These are phyloP conservation scores for Ilex asprella DNA, from an alignment of 257 asterid genomes.

Conservation along the genomic window DNA sequence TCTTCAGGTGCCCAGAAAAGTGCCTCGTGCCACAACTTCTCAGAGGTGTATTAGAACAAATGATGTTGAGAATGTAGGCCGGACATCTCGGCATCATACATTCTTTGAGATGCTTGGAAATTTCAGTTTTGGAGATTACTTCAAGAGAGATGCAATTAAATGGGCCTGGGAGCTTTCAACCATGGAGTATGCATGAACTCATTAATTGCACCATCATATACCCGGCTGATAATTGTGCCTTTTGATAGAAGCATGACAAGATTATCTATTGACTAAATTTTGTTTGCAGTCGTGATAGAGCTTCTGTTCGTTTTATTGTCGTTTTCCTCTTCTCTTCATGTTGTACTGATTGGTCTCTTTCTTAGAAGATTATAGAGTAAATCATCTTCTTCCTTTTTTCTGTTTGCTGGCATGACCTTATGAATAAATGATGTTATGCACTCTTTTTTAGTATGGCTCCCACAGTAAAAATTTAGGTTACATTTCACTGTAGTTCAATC, in stretches of 20 bases:
- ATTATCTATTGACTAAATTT: not conserved
- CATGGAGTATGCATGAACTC: conserved; percentile 44
- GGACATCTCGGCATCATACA: conserved; percentile 90
- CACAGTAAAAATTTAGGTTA: no score
- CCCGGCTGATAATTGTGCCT: conserved; percentile 2
- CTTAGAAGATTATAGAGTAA: no score
- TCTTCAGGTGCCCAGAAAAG: conserved; percentile 77
- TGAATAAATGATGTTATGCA: no score
- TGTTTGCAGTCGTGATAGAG: no score
- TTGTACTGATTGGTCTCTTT: no score
- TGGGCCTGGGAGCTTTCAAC: conserved; percentile 99
- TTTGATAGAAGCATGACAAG: not conserved
- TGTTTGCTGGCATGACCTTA: no score
- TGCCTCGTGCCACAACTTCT: conserved; percentile 85
- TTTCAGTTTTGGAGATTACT: conserved; percentile 96
- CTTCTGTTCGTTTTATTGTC: no score
- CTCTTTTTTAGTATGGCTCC: no score
- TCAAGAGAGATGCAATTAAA: conserved; percentile 78
- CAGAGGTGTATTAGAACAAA: conserved; percentile 92
- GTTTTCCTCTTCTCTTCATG: not conserved
- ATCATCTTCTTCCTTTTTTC: no score
- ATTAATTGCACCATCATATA: not conserved
- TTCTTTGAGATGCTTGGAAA: conserved; percentile 99
- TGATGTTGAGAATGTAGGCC: conserved; percentile 91
- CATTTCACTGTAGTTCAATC: no score